Percentiles rank a stretch among this genome's conserved stretches.
These are phyloP conservation scores for Cutaneotrichosporon cavernicola DNA, from an alignment of 1,284 basidiomycete species.

Conservation along the genomic window DNA sequence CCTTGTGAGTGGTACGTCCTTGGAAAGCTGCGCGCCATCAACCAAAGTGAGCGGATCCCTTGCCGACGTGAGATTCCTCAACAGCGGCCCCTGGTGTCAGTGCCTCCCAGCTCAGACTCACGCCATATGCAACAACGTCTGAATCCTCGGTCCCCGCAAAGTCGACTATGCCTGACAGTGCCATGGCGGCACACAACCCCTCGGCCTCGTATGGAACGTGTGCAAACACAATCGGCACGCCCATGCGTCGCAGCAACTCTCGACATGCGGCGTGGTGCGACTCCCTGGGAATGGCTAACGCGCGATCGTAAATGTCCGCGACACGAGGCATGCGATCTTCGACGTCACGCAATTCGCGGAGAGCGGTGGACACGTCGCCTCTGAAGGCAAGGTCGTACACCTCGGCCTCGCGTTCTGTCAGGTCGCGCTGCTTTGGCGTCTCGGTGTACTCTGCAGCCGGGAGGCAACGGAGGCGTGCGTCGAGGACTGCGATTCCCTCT, in stretches of 20 bases:
- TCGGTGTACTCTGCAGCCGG: slow-evolving; percentile 36
- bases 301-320: slow-evolving; percentile 33
- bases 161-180: slow-evolving; percentile 69
- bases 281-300: slow-evolving; percentile 37
- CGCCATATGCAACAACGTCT: slow-evolving; percentile 50
- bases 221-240: slow-evolving; percentile 69
- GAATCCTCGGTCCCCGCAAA: slow-evolving; percentile 86
- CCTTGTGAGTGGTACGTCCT: slow-evolving; percentile 59
- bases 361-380: not conserved
- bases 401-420: slow-evolving; percentile 40
- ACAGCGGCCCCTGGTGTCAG: slow-evolving; percentile 63
- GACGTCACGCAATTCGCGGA: slow-evolving; percentile 25
- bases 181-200: slow-evolving; percentile 72
- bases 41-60: slow-evolving; percentile 63
- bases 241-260: slow-evolving; percentile 66
- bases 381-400: slow-evolving; percentile 29
- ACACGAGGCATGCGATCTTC: slow-evolving; percentile 25
- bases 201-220: slow-evolving; percentile 73
- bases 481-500: slow-evolving; percentile 20
- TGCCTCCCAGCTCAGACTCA: slow-evolving; percentile 21
- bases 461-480: slow-evolving; percentile 32
- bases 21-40: slow-evolving; percentile 65
- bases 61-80: slow-evolving; percentile 68
- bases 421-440: slow-evolving; percentile 35
- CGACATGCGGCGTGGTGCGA: slow-evolving; percentile 42